Evolutionary conservation across 116 monocot species (phyloP), one percentile per base, ranked within the genome.

Genomic region (Papilionanthe hybrid): DNA sequence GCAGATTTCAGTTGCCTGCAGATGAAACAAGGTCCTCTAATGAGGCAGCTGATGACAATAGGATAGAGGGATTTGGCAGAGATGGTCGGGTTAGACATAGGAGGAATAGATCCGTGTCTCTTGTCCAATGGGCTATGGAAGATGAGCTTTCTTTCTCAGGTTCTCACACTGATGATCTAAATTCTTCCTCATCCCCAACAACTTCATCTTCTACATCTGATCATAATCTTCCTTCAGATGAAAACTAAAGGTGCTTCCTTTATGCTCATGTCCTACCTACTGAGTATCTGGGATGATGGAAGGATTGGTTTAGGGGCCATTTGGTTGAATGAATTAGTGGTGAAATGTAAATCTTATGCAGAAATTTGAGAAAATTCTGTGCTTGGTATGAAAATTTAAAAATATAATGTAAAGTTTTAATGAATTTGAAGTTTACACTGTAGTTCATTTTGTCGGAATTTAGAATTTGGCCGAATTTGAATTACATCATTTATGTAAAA

Each of bases 1-100:
- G 92, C 28, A 37, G 92, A 79, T 90, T 82, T 81, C 87, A 90
- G 84, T 25, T 92, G 78, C 89, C 89, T 22, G 72, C 82, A 3
- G 90, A 89, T 72, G 92, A 86, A 23, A 49, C 56, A 10, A 86
- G 86, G 43, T 72, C 78, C 29, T 28, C 76, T 44, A 78, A 53
- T 30, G 78, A 9, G 50, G 45, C 42, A 42, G 41, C 67, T 5
- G 72, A 57, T 60, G 29, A 41, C 37, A 72, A 11, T 55, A 75
- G 78, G 66, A 58, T 42, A 25, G 57, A 7, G 2, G 72, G 72
- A 5, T 49, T 25, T 56, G 43, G 44, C 65, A 71, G 27, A 3
- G 76, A 67, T 13, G 81, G 37, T 1, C 66, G 79, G 49, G 67
- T 27, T 42, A 43, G 77, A 42, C 83, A 84, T 25, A 85, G 66